Conservation (phyloP, 306 rosid species). For the Echinosophora koreensis region DNA sequence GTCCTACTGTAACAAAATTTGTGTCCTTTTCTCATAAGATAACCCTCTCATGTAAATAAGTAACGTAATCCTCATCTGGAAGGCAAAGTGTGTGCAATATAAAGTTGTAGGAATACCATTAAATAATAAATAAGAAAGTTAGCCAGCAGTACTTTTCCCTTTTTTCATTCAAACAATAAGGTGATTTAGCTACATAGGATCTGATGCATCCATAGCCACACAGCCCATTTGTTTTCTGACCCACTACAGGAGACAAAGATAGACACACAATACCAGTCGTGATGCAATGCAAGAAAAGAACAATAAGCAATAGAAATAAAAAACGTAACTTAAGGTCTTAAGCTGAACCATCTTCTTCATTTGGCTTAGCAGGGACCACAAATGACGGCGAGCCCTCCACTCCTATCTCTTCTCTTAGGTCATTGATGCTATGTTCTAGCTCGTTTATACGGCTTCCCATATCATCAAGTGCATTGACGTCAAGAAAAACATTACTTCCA, state of each 20-base stretch:
- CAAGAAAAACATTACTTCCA: constrained; percentile 59
- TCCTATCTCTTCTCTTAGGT: constrained; percentile 91
- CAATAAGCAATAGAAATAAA: constrained; percentile 29
- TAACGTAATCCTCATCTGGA: neutral
- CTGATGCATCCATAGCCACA: constrained; percentile 28
- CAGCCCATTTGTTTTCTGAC: constrained; percentile 16
- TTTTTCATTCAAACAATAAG: neutral
- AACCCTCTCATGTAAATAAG: too few relatives aligned
- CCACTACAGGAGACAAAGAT: constrained; percentile 28
- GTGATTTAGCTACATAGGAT: constrained; percentile 37
- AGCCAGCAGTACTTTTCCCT: neutral
- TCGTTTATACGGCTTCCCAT: constrained; percentile 95
- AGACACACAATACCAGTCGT: constrained; percentile 32
- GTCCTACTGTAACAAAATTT: neutral
- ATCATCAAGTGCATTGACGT: constrained; percentile 86
- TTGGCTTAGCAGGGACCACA: constrained; percentile 54
- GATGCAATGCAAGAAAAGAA: constrained; percentile 40
- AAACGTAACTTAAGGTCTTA: constrained; percentile 54
- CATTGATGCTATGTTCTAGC: constrained; percentile 91
- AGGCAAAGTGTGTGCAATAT: constrained; percentile 28
- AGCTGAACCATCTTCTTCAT: constrained; percentile 71
- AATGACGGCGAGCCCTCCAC: constrained; percentile 88
- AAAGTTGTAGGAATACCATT: neutral
- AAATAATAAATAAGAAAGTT: constrained; percentile 4
- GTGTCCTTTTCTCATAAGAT: neutral